phyloP scores from a whole-genome alignment of 2,329 filamentous ascomycete genomes.

The Ophiostoma ips region DNA sequence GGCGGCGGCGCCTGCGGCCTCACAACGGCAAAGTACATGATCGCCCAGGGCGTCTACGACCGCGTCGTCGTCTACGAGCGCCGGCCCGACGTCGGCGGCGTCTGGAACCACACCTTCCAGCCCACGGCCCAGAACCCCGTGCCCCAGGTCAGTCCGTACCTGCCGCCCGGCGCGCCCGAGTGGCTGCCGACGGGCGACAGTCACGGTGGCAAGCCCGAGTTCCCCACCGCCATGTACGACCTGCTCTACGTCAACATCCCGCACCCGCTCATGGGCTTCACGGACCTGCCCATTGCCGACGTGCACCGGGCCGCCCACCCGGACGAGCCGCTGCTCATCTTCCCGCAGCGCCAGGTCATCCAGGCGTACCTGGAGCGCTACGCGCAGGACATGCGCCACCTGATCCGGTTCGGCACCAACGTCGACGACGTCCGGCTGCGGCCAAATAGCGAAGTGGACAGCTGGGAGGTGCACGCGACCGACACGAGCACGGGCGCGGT shows the following conservation, averaged over 20 bases:
- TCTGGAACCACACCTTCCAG: slow-evolving; percentile 65
- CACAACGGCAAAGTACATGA: slow-evolving; percentile 65
- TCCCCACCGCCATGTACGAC: slow-evolving; percentile 75
- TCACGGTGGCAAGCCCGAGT: slow-evolving; percentile 32
- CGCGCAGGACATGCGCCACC: slow-evolving; percentile 48
- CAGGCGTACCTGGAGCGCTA: slow-evolving; percentile 62
- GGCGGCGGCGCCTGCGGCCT: slow-evolving; percentile 74
- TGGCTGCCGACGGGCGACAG: slow-evolving; percentile 23
- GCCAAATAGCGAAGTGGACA: slow-evolving; percentile 17
- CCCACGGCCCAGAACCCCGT: slow-evolving; percentile 36
- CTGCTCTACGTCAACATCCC: slow-evolving; percentile 79
- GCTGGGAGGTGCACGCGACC: slow-evolving; percentile 48
- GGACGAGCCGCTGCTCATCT: slow-evolving; percentile 37
- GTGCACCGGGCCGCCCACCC: slow-evolving; percentile 26
- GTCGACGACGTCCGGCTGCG: slow-evolving; percentile 45
- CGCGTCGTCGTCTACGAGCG: slow-evolving; percentile 73
- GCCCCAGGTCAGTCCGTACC: slow-evolving; percentile 55
- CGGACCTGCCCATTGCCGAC: slow-evolving; percentile 49
- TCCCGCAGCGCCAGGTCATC: slow-evolving; percentile 59
- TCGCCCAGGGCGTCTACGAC: slow-evolving; percentile 52
- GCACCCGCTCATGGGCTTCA: slow-evolving; percentile 65
- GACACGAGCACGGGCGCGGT: slow-evolving; percentile 17
- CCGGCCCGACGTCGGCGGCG: slow-evolving; percentile 59
- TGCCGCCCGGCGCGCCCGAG: slow-evolving; percentile 48
- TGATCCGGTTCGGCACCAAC: slow-evolving; percentile 57